phyloP scores from a whole-genome alignment of 2,329 filamentous ascomycete genomes.

The Fusarium domesticum region DNA sequence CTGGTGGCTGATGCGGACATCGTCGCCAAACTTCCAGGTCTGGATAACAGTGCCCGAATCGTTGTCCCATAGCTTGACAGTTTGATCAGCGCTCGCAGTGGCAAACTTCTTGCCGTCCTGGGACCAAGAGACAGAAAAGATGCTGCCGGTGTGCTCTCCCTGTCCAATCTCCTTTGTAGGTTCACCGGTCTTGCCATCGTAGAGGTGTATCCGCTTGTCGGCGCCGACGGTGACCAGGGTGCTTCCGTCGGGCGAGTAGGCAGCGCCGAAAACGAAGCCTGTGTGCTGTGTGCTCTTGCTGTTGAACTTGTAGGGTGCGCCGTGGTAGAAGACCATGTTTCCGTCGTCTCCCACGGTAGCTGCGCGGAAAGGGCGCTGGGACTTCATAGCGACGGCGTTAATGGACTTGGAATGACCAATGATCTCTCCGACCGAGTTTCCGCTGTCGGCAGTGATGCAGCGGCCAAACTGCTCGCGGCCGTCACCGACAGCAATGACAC shows the following conservation, averaged over 20 bases:
- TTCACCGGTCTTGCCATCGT: conserved; percentile 94
- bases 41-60: conserved; percentile 74
- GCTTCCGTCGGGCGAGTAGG: conserved; percentile 85
- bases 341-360: conserved; percentile 90
- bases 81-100: conserved; percentile 91
- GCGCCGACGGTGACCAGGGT: conserved; percentile 83
- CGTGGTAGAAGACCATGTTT: conserved; percentile 87
- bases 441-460: conserved; percentile 92
- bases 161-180: conserved; percentile 73
- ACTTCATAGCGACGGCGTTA: conserved; percentile 86
- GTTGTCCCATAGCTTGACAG: conserved; percentile 89
- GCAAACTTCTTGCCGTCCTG: conserved; percentile 82
- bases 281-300: conserved; percentile 78
- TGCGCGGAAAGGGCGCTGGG: conserved; percentile 85
- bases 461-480: conserved; percentile 91
- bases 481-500: conserved; percentile 93
- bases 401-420: conserved; percentile 86
- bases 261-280: conserved; percentile 83
- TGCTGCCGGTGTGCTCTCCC: conserved; percentile 85
- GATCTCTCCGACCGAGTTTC: conserved; percentile 94
- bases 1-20: conserved; percentile 74
- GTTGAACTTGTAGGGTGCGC: conserved; percentile 94
- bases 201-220: conserved; percentile 90
- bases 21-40: conserved; percentile 82
- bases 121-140: conserved; percentile 89